Evolutionary conservation across 2,329 filamentous ascomycete genomes (phyloP), one percentile per base, ranked within the genome.

Genomic region (Fusarium sp.): DNA sequence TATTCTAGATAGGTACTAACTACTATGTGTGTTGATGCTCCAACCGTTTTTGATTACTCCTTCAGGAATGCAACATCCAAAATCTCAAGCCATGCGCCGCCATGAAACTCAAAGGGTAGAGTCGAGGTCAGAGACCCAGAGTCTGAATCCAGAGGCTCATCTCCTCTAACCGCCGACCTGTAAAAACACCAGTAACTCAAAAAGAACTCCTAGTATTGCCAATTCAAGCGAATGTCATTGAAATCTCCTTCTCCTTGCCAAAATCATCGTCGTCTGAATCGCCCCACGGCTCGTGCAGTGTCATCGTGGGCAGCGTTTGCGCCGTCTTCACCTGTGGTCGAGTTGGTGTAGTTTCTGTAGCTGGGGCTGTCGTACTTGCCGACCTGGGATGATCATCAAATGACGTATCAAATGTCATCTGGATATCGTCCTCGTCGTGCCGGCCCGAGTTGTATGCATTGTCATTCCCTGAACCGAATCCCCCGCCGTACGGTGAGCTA

Each of bases 221-320:
- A 41, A 41, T 45, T 67, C 55, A 93, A 79, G 91, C 92, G 87
- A 95, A 95, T 68, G 91, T 93, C 91, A 95, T 92, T 32, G 88
- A 86, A 68, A 95, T 92, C 79, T 93, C 91, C 77, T 89, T 88
- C 78, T 93, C 91, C 74, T 87, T 86, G 20, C 89, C 90, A 81
- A 92, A 92, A 55, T 92, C 87, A 30, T 90, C 87, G 46, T 93
- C 90, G 47, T 87, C 85, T 11, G 88, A 84, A 54, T 88, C 91
- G 5, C 87, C 89, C 93, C 93, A 95, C 2, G 92, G 87, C 85
- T 95, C 82, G 65, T 82, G 73, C 30, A 87, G 74, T 25, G 82
- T 75, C 55, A 88, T 79, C 49, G 82, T 83, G 1, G 88, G 88
- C 68, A 86, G 75, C 23, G 86, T 87, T 46, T 83, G 81, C 9